Base-by-base conservation (phyloP, 2,329 filamentous ascomycete genomes). In the Colletotrichum gloeosporioides region DNA sequence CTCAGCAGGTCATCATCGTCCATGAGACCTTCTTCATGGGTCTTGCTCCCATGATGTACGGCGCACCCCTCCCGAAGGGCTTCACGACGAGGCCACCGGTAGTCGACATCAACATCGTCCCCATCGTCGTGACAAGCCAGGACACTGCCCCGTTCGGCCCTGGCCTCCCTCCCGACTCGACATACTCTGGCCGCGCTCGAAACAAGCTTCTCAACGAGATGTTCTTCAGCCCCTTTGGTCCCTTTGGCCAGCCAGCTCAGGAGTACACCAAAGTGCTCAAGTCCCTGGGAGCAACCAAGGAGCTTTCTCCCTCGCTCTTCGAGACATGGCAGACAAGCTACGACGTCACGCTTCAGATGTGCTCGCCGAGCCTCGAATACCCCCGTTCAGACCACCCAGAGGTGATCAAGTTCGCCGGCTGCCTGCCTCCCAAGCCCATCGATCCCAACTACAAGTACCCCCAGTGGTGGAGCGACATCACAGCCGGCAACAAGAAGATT, bases 401-500 rank as follows among this genome's bases (percentile, higher is more conserved):
- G 0, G 82, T 83, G 32, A 80, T 90, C 49, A 84, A 84, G 16
- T 90, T 87, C 76, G 83, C 85, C 27, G 89, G 89, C 2, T 85
- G 82, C 9, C 75, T 88, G 6, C 83, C 85, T 0, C 82, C 81
- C 27, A 82, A 83, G 59, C 78, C 80, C 8, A 25, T 84, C 73
- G 80, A 83, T 39, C 69, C 80, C 1, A 79, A 81, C 49, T 82
- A 83, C 61, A 71, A 74, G 6, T 84, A 82, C 32, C 89, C 89
- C 0, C 53, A 78, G 10, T 91, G 87, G 86, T 91, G 87, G 87
- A 70, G 81, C 4, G 84, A 87, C 6, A 80, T 90, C 31, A 79
- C 82, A 13, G 62, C 62, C 63, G 80, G 78, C 1, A 77, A 83
- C 25, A 87, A 85, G 71, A 85, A 84, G 67, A 77, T 90, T 29